Evolutionary conservation across 352 stramenopile species (phyloP).

Genomic region (Pythium myriotylum): DNA sequence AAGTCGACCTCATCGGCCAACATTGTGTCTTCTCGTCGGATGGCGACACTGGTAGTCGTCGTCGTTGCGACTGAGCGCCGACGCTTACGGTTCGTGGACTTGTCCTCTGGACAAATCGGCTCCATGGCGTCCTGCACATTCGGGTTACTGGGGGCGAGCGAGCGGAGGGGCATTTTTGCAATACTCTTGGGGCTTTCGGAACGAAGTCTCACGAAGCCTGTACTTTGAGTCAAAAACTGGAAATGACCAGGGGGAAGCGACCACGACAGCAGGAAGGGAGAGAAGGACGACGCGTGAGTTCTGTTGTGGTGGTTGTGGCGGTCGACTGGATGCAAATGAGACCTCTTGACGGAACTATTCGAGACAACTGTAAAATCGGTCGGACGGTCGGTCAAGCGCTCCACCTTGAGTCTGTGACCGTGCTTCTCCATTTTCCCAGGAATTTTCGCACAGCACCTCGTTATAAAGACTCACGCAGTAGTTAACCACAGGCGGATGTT

Average conservation of each 20-base stretch:
- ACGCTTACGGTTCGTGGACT: slow-evolving; percentile 29
- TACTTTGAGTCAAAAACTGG: slow-evolving; percentile 22
- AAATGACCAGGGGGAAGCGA: slow-evolving; percentile 29
- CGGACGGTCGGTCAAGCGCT: slow-evolving; percentile 28
- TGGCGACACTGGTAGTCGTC: not conserved
- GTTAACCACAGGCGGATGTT: slow-evolving; percentile 3
- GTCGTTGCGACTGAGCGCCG: not conserved
- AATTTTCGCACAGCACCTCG: slow-evolving; percentile 1
- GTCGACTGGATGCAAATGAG: slow-evolving; percentile 23
- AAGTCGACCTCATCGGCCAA: slow-evolving; percentile 6
- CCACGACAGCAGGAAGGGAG: slow-evolving; percentile 3
- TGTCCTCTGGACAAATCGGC: slow-evolving; percentile 20
- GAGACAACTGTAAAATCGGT: not conserved
- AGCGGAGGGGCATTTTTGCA: not conserved
- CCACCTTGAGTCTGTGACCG: not conserved
- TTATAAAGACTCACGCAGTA: slow-evolving; percentile 18
- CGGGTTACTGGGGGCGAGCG: not conserved
- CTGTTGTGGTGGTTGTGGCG: slow-evolving; percentile 18
- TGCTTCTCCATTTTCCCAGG: too few species aligned
- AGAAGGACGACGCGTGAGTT: not conserved
- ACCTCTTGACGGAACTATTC: slow-evolving; percentile 31
- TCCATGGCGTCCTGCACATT: slow-evolving; percentile 10
- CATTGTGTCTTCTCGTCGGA: slow-evolving; percentile 5
- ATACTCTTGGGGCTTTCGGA: not conserved
- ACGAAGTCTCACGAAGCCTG: not conserved